A percentile compares a stretch with the other conserved stretches of the same genome.
Evolutionary conservation across 2,329 filamentous ascomycete genomes (phyloP).

Genomic region (Pseudocercospora ulei): DNA sequence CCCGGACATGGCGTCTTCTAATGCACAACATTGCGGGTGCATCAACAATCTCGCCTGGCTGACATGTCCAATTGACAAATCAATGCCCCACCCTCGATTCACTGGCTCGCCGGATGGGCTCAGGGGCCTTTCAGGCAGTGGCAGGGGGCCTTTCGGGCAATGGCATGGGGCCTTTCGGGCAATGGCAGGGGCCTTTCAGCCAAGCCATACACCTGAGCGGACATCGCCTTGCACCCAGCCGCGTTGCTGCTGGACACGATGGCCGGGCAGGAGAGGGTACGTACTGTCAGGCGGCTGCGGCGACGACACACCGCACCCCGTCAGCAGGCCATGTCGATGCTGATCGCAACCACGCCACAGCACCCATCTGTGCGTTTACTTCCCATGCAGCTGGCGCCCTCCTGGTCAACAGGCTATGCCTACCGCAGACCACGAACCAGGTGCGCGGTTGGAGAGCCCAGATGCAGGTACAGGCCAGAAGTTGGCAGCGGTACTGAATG

Average conservation of each 20-base stretch:
- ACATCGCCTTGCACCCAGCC: background rate
- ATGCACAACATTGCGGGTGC: conserved; percentile 13
- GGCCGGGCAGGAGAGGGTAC: background rate
- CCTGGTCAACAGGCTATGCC: conserved; percentile 2
- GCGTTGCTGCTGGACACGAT: background rate
- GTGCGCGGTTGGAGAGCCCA: conserved; percentile 8
- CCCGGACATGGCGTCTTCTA: conserved; percentile 5
- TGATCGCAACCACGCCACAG: conserved; percentile 18
- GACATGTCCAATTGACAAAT: conserved; percentile 12
- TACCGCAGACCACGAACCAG: conserved; percentile 11
- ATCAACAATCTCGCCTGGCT: conserved; percentile 5
- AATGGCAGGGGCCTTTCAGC: background rate
- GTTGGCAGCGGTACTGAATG: conserved; percentile 18
- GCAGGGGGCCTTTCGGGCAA: background rate
- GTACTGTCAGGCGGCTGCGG: background rate
- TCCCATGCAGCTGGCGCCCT: conserved; percentile 4
- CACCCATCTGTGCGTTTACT: background rate
- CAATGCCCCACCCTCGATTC: conserved; percentile 6
- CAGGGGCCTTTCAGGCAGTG: conserved; percentile 1
- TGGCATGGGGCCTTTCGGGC: background rate
- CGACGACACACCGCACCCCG: background rate
- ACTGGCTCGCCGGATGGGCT: conserved; percentile 9
- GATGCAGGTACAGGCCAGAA: conserved; percentile 19
- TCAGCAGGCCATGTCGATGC: conserved; percentile 1
- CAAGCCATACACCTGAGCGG: background rate